Conservation (phyloP, 345 rosid species). For the Salix udensis region DNA sequence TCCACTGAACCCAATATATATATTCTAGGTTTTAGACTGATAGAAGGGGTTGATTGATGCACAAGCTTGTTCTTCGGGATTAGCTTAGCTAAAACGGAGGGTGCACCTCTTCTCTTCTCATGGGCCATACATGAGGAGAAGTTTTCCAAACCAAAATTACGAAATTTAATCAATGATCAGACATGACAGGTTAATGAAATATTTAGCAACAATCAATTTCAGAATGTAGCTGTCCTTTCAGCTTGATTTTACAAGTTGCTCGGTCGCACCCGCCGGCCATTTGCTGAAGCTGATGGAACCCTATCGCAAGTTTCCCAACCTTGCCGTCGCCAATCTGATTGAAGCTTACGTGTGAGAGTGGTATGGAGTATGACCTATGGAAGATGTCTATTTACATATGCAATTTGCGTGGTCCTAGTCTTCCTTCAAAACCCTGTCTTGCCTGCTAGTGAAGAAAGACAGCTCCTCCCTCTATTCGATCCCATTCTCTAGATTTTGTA, state of each 20-base stretch:
- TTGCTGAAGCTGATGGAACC: conserved; percentile 13
- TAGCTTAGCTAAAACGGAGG: not conserved
- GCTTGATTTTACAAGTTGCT: conserved; percentile 23
- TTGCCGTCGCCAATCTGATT: conserved; percentile 19
- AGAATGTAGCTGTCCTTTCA: not conserved
- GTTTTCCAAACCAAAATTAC: not conserved
- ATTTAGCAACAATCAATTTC: not conserved
- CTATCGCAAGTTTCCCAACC: conserved; percentile 1
- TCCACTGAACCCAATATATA: not conserved
- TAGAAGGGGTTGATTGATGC: not conserved
- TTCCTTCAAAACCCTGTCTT: not conserved
- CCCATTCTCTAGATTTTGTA: not conserved
- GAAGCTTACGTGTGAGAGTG: conserved; percentile 26
- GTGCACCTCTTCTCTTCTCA: not conserved
- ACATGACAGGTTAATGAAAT: not conserved
- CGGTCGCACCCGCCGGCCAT: conserved; percentile 38
- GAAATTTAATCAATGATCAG: not conserved
- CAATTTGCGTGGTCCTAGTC: conserved; percentile 6
- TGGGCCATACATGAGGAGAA: not conserved
- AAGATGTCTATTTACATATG: not conserved
- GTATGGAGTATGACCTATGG: conserved; percentile 10
- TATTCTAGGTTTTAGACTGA: not conserved
- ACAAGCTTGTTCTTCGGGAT: not conserved
- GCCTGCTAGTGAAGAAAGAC: conserved; percentile 10
- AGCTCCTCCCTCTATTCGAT: not conserved